These are phyloP conservation scores for Lonicera japonica DNA, from an alignment of 129 eudicot genomes.

Conservation along the genomic window DNA sequence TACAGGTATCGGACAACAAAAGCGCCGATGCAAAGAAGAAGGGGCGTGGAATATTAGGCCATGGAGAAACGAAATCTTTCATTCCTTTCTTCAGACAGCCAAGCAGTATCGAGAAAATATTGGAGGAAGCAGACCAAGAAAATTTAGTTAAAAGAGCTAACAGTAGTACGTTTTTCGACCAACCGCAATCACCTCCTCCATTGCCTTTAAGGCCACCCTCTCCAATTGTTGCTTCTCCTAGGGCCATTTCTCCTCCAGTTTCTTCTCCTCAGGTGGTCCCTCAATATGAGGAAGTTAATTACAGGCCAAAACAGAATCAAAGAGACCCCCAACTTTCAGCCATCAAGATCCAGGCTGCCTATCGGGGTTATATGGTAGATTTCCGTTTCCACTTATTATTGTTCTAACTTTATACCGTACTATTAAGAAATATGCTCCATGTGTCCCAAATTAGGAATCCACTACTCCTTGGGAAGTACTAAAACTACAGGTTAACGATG, in stretches of 20 bases:
- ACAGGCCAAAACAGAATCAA: not conserved
- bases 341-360: not conserved
- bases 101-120: not conserved
- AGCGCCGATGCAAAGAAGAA: not conserved
- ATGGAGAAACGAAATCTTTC: not conserved
- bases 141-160: not conserved
- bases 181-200: not conserved
- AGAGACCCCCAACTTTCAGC: not conserved
- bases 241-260: not conserved
- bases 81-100: not conserved
- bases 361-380: not conserved
- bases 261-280: not conserved
- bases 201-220: slow-evolving; percentile 4
- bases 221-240: slow-evolving; percentile 17
- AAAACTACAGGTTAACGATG: no score
- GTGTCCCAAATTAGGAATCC: no score
- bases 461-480: no score
- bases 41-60: not conserved
- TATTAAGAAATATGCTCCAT: no score
- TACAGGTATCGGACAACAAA: not conserved
- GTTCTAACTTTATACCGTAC: not conserved
- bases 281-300: not conserved
- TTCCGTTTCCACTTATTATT: no score
- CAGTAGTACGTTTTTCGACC: not conserved
- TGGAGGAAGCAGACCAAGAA: not conserved